Percentiles rank a stretch among this genome's conserved stretches.
phyloP scores from a whole-genome alignment of 1,139 yeast genomes.

The Kluyveromyces marxianus region DNA sequence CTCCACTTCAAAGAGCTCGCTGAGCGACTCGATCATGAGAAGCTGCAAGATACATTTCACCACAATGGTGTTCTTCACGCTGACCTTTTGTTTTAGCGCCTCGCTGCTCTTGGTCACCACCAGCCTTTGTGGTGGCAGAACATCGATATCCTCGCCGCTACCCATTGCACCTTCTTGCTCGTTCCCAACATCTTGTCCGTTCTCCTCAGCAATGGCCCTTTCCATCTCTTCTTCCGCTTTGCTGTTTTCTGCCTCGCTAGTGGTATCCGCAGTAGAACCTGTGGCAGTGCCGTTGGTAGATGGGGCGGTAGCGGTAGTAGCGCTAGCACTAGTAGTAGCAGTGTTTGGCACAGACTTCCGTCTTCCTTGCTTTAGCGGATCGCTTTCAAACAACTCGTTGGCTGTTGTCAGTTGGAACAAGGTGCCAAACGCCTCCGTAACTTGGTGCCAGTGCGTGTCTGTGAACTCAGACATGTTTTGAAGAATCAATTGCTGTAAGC shows the following conservation, averaged over 20 bases:
- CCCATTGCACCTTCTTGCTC: conserved; percentile 32
- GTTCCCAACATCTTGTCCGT: conserved; percentile 31
- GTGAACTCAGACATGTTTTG: conserved; percentile 65
- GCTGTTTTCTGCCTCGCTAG: conserved; percentile 1
- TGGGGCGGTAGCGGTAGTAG: conserved; percentile 7
- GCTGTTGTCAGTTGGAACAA: conserved; percentile 84
- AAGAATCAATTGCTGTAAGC: conserved; percentile 68
- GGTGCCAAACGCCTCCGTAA: conserved; percentile 54
- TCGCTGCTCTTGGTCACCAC: conserved; percentile 24
- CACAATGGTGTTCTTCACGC: conserved; percentile 71
- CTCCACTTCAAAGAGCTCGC: conserved; percentile 67
- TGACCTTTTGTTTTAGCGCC: conserved; percentile 30
- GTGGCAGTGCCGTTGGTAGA: background rate
- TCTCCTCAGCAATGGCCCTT: conserved; percentile 28
- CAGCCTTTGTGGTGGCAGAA: conserved; percentile 14
- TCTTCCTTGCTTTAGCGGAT: conserved; percentile 43
- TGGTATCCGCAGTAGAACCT: background rate
- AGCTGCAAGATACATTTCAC: conserved; percentile 88
- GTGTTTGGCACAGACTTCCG: conserved; percentile 8
- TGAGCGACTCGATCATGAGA: conserved; percentile 77
- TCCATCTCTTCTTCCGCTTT: conserved; percentile 25
- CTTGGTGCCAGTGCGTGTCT: conserved; percentile 64
- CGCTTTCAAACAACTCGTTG: conserved; percentile 66
- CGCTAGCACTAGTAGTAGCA: conserved; percentile 8
- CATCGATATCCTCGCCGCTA: conserved; percentile 15